A percentile compares a stretch with the other conserved stretches of the same genome.
These are phyloP conservation scores for Lepidium africanum DNA, from an alignment of 345 rosid genomes.

Conservation along the genomic window DNA sequence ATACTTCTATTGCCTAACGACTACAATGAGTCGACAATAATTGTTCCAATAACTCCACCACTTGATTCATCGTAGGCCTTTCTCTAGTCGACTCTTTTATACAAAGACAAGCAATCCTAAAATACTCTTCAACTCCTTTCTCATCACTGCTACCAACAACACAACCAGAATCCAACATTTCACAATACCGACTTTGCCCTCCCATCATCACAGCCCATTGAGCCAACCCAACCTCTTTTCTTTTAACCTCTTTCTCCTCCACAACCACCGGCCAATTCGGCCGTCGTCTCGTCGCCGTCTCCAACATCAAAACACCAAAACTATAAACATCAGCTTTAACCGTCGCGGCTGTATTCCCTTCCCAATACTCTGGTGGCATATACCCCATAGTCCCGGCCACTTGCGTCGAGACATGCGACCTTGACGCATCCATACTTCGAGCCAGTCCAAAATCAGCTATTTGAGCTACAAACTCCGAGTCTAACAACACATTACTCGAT, in stretches of 20 bases:
- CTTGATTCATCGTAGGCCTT: constrained; percentile 53
- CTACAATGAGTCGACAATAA: neutral
- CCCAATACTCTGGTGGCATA: constrained; percentile 94
- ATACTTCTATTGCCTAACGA: neutral
- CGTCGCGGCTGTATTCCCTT: constrained; percentile 63
- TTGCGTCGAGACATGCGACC: constrained; percentile 82
- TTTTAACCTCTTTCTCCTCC: constrained; percentile 28
- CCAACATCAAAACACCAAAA: constrained; percentile 77
- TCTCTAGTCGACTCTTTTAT: constrained; percentile 32
- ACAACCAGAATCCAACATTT: constrained; percentile 42
- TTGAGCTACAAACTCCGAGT: constrained; percentile 50
- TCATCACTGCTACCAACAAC: constrained; percentile 6
- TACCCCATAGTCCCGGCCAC: constrained; percentile 95
- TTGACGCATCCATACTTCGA: constrained; percentile 38
- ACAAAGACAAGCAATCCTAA: constrained; percentile 57
- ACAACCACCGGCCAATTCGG: constrained; percentile 52
- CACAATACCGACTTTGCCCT: constrained; percentile 30
- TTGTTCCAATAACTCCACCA: constrained; percentile 29
- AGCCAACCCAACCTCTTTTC: constrained; percentile 39
- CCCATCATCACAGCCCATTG: constrained; percentile 49
- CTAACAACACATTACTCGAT: constrained; percentile 71
- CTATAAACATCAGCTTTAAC: constrained; percentile 65
- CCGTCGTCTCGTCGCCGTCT: constrained; percentile 47
- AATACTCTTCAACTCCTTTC: constrained; percentile 39
- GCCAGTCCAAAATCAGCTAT: constrained; percentile 86